Base-by-base conservation (phyloP, 257 asterid species). In the Gentiana straminea region DNA sequence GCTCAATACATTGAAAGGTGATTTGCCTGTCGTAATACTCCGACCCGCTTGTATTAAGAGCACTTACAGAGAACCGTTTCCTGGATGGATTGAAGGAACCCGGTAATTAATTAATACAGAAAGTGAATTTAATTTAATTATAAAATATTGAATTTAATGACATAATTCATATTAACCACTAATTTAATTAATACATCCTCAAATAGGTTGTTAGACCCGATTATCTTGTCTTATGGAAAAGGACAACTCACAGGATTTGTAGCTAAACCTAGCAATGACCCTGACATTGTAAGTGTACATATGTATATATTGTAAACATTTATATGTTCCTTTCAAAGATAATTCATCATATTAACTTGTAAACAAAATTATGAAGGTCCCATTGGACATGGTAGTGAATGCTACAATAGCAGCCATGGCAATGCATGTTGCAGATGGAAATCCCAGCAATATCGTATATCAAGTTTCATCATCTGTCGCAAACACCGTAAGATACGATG, bases 61-160 rank as follows among this genome's bases (percentile, higher is more conserved):
- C 90, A 92, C 98, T n/a, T 82, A 78, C 59, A 81, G 66, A 63
- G 98, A 92, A 68, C 98, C 98, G 32, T 92, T 92, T 70, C 94
- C 97, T 0, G 97, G 97, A 68, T 92, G 98, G 98, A 92, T 92
- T 83, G 97, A 92, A 77, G 98, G 98, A 68, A 92, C 73, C 82
- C 88, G 95, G 98, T 83, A 52, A 49, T 53, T 83, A 52, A 49
- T 53, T 49, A 24, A 24, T 24, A 24, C 24, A 24, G 24, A 24
- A 24, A 24, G 24, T 24, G 24, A 24, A 24, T 24, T 24, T 24
- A 24, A 24, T 24, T 24, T 24, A 24, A 24, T 24, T 24, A 24
- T 24, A 24, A 24, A 24, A 24, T 24, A 24, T 0, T 24, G 24
- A 24, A 24, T 24, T 24, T 24, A 24, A 24, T 24, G 24, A 24